A percentile compares a stretch with the other conserved stretches of the same genome.
Conservation (phyloP, 129 eudicot genomes). For the Flaveria bidentis region DNA sequence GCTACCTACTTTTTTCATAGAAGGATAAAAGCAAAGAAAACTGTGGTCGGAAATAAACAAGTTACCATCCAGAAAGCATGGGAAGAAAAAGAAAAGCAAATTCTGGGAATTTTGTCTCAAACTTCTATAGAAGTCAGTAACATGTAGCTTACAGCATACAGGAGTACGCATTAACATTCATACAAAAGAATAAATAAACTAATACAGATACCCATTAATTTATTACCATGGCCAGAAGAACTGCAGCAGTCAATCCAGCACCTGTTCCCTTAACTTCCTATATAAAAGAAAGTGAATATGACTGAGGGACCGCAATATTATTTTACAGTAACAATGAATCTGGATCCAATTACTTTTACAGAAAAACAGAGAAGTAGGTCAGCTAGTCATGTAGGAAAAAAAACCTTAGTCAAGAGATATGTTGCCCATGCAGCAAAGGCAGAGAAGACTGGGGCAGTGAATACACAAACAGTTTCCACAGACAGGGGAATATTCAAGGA, state of each 20-base stretch:
- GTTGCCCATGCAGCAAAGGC: slow-evolving; percentile 99
- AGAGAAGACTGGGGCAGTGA: slow-evolving; percentile 95
- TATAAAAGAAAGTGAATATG: slow-evolving; percentile 18
- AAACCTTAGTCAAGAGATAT: slow-evolving; percentile 86
- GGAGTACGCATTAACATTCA: background rate
- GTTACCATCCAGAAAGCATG: no score
- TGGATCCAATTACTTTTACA: background rate
- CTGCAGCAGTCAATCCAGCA: slow-evolving; percentile 97
- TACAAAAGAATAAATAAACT: background rate
- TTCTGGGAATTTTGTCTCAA: no score
- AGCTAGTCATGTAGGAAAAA: slow-evolving; percentile 23
- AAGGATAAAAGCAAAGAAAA: no score
- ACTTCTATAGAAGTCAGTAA: no score
- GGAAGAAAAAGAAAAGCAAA: no score
- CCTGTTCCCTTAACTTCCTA: slow-evolving; percentile 98
- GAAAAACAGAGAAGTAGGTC: slow-evolving; percentile 15
- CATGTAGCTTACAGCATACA: slow-evolving; percentile 3
- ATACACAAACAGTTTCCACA: slow-evolving; percentile 98
- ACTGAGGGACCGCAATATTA: slow-evolving; percentile 27
- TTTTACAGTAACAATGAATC: slow-evolving; percentile 6
- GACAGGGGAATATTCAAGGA: slow-evolving; percentile 93
- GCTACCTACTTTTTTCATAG: no score
- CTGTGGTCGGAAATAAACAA: no score
- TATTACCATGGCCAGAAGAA: slow-evolving; percentile 90
- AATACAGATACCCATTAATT: slow-evolving; percentile 22